phyloP scores from a whole-genome alignment of 2,329 filamentous ascomycete species.

The Capronia epimyces region DNA sequence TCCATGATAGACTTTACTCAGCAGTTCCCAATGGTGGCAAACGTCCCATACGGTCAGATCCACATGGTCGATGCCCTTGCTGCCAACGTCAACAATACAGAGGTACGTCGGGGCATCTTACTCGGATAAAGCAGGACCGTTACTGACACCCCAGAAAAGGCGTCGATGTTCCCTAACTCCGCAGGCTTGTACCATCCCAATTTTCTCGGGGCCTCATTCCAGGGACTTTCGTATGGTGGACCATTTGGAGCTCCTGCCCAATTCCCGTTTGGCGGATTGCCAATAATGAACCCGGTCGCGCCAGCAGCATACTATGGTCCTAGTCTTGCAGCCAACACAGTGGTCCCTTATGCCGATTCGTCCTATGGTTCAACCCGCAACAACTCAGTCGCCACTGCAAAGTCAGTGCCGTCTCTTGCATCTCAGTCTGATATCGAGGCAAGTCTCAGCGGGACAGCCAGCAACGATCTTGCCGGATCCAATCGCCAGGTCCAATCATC shows the following conservation, averaged over 20 bases:
- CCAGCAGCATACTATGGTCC: neutral
- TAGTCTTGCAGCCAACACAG: neutral
- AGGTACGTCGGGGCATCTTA: neutral
- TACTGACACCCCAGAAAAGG: neutral
- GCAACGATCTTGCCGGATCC: neutral
- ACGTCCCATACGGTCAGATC: neutral
- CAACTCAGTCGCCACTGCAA: conserved; percentile 5
- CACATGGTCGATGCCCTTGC: neutral
- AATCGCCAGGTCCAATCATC: neutral
- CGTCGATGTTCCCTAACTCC: neutral
- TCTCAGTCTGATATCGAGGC: conserved; percentile 8
- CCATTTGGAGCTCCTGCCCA: no score
- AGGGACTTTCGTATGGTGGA: neutral
- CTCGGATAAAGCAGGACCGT: neutral
- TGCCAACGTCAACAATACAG: neutral
- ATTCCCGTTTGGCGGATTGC: neutral
- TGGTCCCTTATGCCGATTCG: neutral
- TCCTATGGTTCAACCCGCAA: neutral
- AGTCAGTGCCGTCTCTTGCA: conserved; percentile 1
- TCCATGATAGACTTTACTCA: neutral
- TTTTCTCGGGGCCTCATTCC: neutral
- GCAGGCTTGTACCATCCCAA: neutral
- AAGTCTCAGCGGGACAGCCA: neutral
- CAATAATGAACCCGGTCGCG: neutral
- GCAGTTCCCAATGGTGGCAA: neutral